Evolutionary conservation across 2,329 filamentous ascomycete genomes (phyloP).

Genomic region (Botrytis aclada): DNA sequence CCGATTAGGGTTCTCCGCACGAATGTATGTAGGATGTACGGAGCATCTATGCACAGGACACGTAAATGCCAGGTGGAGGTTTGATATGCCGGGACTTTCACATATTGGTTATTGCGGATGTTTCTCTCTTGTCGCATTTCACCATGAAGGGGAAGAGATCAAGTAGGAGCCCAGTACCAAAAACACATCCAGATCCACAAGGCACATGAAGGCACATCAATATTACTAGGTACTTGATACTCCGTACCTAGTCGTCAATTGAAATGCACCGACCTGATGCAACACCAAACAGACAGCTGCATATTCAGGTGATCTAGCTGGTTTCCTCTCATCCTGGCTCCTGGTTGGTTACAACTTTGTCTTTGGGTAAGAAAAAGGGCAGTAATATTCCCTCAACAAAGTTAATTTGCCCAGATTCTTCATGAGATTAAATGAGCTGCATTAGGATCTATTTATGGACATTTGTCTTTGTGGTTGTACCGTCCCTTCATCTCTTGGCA

Average conservation of each 20-base stretch:
- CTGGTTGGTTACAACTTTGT: no score
- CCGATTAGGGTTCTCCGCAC: constrained; percentile 16
- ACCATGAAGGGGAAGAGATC: background rate
- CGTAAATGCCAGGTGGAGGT: background rate
- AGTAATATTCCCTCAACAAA: constrained; percentile 2
- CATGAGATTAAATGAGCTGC: constrained; percentile 12
- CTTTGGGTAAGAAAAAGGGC: background rate
- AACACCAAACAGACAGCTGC: background rate
- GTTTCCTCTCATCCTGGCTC: background rate
- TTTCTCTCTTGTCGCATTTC: background rate
- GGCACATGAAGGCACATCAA: background rate
- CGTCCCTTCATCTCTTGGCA: constrained; percentile 7
- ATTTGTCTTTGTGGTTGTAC: background rate
- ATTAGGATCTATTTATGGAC: constrained; percentile 19
- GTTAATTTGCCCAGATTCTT: constrained; percentile 13
- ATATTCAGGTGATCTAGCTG: background rate
- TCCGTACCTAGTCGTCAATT: background rate
- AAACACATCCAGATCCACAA: background rate
- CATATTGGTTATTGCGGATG: constrained; percentile 2
- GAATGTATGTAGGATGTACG: background rate
- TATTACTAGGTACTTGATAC: background rate
- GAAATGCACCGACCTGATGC: background rate
- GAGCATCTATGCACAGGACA: constrained; percentile 6
- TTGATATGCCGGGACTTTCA: background rate
- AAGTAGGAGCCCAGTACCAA: background rate